These are phyloP conservation scores for Thalia dealbata DNA, from an alignment of 176 grass and related monocot species.

Conservation along the genomic window DNA sequence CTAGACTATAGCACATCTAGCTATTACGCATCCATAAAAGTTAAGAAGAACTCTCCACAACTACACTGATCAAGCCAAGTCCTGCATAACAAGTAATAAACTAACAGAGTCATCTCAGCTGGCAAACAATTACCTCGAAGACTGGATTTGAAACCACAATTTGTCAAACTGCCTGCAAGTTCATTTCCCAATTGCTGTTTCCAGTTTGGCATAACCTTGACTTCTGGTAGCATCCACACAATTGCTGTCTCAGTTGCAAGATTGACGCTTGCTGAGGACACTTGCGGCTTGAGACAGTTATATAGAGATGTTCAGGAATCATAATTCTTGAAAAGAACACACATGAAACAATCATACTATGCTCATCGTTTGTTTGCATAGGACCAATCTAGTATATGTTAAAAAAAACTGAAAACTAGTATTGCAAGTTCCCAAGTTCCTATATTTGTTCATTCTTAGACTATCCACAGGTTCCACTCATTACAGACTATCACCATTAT, in stretches of 20 bases:
- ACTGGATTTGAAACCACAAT: conserved; percentile 74
- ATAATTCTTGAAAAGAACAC: neutral
- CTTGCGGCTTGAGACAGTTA: conserved; percentile 51
- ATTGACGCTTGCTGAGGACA: conserved; percentile 65
- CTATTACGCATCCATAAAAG: no score
- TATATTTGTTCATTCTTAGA: neutral
- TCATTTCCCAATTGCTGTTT: conserved; percentile 67
- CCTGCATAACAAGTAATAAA: neutral
- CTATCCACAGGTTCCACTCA: neutral
- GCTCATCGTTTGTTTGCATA: neutral
- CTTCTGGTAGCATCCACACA: conserved; percentile 47
- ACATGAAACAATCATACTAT: neutral
- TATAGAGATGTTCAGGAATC: neutral
- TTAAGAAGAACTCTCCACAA: neutral
- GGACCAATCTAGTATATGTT: neutral
- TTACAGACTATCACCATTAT: neutral
- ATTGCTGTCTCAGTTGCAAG: conserved; percentile 89
- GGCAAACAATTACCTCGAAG: conserved; percentile 54
- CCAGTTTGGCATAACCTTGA: conserved; percentile 48
- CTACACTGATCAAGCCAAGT: neutral
- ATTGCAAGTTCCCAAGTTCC: neutral
- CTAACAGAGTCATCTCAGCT: neutral
- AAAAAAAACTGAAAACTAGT: neutral
- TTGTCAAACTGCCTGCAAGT: conserved; percentile 67
- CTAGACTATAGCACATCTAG: neutral